These are phyloP conservation scores for Monosporascus sp. DNA, from an alignment of 2,329 filamentous ascomycete species.

Conservation along the genomic window DNA sequence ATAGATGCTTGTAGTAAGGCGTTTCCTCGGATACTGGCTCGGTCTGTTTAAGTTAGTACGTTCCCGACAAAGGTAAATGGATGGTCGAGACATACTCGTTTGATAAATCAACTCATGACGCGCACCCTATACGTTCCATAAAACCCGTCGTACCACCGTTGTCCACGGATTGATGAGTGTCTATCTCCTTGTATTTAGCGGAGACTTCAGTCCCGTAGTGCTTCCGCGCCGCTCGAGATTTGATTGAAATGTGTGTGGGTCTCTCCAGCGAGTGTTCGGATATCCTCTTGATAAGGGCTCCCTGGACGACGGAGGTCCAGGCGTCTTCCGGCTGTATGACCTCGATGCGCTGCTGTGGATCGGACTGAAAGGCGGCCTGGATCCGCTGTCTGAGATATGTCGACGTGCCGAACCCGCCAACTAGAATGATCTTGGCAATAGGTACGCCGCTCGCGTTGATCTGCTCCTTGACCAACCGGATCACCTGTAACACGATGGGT, in stretches of 20 bases:
- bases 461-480: constrained; percentile 39
- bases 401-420: constrained; percentile 44
- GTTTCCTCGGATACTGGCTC: constrained; percentile 35
- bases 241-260: constrained; percentile 32
- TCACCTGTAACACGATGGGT: constrained; percentile 37
- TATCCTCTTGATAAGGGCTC: constrained; percentile 44
- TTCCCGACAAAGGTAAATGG: neutral
- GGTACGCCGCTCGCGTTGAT: constrained; percentile 35
- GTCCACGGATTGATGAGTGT: constrained; percentile 5
- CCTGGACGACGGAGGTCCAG: constrained; percentile 46
- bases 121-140: constrained; percentile 9
- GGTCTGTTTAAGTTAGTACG: constrained; percentile 19
- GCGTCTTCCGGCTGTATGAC: constrained; percentile 44
- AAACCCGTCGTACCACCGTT: constrained; percentile 7
- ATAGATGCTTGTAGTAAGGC: constrained; percentile 29
- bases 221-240: constrained; percentile 36
- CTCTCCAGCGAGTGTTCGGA: constrained; percentile 29
- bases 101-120: constrained; percentile 40
- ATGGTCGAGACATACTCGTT: constrained; percentile 18
- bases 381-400: constrained; percentile 39
- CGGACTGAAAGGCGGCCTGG: constrained; percentile 17
- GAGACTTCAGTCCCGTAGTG: constrained; percentile 34
- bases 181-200: constrained; percentile 1
- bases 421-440: constrained; percentile 41
- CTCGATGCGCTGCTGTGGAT: constrained; percentile 27